These are phyloP conservation scores for Leccinum solheimii DNA, from an alignment of 1,284 basidiomycete genomes.

Conservation along the genomic window DNA sequence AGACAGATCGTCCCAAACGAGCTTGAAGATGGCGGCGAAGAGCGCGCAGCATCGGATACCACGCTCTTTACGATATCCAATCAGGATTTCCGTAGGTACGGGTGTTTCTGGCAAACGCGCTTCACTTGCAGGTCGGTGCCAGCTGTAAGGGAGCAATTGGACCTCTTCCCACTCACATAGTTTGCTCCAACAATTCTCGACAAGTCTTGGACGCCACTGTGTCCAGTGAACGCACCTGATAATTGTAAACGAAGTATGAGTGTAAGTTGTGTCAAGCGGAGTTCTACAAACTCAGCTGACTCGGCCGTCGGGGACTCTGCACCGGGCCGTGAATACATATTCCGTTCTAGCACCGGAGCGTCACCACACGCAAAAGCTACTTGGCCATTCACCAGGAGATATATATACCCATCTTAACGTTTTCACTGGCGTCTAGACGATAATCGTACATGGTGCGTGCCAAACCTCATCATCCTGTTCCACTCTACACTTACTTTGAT, in stretches of 20 bases:
- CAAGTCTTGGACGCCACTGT: too few species aligned
- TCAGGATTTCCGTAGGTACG: neutral
- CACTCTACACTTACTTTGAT: neutral
- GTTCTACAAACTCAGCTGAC: neutral
- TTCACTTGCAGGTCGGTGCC: neutral
- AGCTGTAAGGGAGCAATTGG: neutral
- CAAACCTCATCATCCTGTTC: neutral
- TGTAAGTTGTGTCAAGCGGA: neutral
- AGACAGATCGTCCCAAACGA: neutral
- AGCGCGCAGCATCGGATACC: neutral
- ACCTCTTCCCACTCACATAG: constrained; percentile 36
- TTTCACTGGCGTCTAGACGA: neutral
- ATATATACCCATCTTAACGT: neutral
- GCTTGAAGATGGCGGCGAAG: neutral
- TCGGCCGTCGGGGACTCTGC: neutral
- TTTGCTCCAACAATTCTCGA: constrained; percentile 33
- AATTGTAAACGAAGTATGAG: neutral
- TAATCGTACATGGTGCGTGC: constrained; percentile 18
- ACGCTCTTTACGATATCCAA: neutral
- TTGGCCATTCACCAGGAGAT: neutral
- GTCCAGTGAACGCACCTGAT: too few species aligned
- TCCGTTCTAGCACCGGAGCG: neutral
- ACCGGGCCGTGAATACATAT: neutral
- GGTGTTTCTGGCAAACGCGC: constrained; percentile 18
- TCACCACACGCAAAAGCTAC: neutral